Conservation (phyloP, 2,329 filamentous ascomycete species). For the Trichoderma citrinoviride region DNA sequence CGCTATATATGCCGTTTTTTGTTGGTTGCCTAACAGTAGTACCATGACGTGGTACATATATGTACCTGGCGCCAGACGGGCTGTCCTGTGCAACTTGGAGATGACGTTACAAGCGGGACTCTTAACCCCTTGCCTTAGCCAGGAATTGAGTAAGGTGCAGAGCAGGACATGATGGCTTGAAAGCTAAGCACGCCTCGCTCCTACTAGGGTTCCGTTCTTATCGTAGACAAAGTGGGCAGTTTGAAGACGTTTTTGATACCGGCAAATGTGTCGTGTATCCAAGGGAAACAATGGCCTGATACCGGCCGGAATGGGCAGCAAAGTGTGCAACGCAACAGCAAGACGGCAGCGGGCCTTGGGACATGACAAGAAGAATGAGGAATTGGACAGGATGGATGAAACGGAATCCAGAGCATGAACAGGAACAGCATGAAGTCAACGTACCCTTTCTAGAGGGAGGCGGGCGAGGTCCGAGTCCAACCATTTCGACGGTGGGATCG, state of each 20-base stretch:
- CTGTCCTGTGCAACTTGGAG: neutral
- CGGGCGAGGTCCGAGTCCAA: conserved; percentile 50
- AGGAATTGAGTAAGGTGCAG: neutral
- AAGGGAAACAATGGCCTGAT: neutral
- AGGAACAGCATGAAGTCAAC: conserved; percentile 35
- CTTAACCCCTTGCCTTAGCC: neutral
- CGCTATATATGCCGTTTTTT: neutral
- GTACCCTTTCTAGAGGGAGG: conserved; percentile 64
- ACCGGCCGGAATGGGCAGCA: conserved; percentile 4
- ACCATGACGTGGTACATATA: neutral
- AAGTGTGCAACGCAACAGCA: neutral
- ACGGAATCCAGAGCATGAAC: neutral
- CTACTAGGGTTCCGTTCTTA: neutral
- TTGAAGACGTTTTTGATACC: neutral
- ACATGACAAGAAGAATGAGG: neutral
- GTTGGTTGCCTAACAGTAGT: neutral
- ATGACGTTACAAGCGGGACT: conserved; percentile 12
- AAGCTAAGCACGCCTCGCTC: neutral
- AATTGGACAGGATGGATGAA: neutral
- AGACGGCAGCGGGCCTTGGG: neutral
- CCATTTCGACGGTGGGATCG: conserved; percentile 43
- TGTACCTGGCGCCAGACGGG: neutral
- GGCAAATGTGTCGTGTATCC: neutral
- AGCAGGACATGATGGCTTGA: neutral
- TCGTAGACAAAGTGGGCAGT: neutral